Conservation (phyloP, 2,329 filamentous ascomycete genomes). For the Aspergillus sp. region DNA sequence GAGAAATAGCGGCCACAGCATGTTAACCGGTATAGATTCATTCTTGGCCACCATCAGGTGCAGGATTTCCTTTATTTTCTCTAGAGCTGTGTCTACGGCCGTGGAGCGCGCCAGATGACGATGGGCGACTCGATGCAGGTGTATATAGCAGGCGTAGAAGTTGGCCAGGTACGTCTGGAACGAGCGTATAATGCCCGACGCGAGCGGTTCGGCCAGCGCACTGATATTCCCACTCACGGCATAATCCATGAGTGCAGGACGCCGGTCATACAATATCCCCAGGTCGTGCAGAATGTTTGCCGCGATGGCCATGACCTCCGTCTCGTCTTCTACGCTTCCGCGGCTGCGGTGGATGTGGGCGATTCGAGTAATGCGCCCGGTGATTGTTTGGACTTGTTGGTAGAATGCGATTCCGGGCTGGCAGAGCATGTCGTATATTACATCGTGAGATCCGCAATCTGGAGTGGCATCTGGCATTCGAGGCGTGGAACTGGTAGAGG, state of each 20-base stretch:
- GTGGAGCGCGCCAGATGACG: neutral
- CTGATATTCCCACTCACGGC: neutral
- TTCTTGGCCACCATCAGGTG: neutral
- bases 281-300: neutral
- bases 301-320: neutral
- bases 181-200: neutral
- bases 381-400: neutral
- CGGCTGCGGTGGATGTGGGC: neutral
- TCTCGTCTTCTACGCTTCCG: neutral
- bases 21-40: neutral
- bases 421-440: neutral
- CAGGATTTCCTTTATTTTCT: neutral
- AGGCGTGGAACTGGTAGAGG: neutral
- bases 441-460: neutral
- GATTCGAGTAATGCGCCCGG: neutral
- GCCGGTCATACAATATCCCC: neutral
- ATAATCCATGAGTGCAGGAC: neutral
- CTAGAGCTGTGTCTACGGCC: neutral
- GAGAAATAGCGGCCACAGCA: neutral
- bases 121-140: neutral
- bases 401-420: neutral
- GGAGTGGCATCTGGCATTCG: neutral
- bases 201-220: neutral
- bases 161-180: neutral
- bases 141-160: slow-evolving; percentile 1